Conservation (phyloP, 257 asterid genomes). For the Fraxinus pennsylvanica region DNA sequence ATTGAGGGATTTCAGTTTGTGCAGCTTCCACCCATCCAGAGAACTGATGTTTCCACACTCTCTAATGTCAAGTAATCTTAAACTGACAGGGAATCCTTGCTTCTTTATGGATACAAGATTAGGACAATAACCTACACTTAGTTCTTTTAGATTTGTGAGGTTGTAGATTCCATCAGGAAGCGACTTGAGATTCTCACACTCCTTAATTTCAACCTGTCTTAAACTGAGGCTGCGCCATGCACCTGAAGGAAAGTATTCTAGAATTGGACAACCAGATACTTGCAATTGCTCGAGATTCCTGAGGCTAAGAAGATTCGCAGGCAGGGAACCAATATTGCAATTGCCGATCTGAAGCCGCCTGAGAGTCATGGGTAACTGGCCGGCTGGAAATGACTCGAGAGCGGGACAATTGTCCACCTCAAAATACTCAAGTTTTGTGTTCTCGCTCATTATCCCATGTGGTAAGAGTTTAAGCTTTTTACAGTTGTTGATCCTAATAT, state of each 20-base stretch:
- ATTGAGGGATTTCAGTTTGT: conserved; percentile 56
- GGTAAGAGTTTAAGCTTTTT: neutral
- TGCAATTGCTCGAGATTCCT: neutral
- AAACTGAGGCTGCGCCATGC: conserved; percentile 31
- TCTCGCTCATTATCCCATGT: neutral
- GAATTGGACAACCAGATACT: conserved; percentile 26
- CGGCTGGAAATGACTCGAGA: neutral
- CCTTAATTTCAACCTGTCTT: neutral
- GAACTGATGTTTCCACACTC: conserved; percentile 53
- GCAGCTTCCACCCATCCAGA: conserved; percentile 54
- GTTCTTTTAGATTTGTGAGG: conserved; percentile 47
- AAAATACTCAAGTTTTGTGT: neutral
- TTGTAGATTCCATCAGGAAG: conserved; percentile 40
- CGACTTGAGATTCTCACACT: conserved; percentile 30
- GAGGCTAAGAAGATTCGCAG: too few relatives aligned
- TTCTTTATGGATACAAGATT: conserved; percentile 47
- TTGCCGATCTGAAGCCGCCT: neutral
- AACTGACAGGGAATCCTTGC: conserved; percentile 53
- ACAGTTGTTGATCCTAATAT: neutral
- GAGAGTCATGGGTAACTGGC: neutral
- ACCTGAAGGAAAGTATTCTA: conserved; percentile 53
- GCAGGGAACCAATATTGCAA: neutral
- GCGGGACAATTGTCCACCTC: neutral
- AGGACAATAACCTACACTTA: conserved; percentile 41
- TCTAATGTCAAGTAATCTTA: conserved; percentile 54